Evolutionary conservation across 2,329 filamentous ascomycete species (phyloP).

Genomic region (Claviceps monticola): DNA sequence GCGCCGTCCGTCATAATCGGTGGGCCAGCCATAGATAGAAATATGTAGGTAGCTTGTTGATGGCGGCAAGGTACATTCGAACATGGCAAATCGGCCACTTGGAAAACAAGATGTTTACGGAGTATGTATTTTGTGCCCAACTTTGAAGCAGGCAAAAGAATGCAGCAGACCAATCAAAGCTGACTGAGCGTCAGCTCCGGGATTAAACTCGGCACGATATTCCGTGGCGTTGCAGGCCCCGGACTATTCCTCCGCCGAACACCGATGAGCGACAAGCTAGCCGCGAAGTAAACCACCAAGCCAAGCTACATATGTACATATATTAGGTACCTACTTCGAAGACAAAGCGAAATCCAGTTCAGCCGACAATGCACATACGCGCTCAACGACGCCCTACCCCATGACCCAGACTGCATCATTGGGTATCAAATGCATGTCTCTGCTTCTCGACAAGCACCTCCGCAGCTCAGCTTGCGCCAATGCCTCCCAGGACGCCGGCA

Average conservation of each 20-base stretch:
- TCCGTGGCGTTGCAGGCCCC: not conserved
- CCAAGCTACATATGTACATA: too few species aligned
- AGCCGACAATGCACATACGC: not conserved
- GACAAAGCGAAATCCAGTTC: not conserved
- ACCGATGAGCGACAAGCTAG: not conserved
- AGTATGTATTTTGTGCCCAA: not conserved
- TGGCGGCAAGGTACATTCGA: not conserved
- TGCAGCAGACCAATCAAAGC: not conserved
- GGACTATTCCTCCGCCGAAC: not conserved
- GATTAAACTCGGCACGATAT: too few species aligned
- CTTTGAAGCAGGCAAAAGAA: not conserved
- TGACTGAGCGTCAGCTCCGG: not conserved
- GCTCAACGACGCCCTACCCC: not conserved
- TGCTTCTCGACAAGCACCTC: too few species aligned
- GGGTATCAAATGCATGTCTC: not conserved
- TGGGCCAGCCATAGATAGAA: not conserved
- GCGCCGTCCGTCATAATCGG: not conserved
- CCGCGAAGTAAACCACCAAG: too few species aligned
- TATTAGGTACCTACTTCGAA: too few species aligned
- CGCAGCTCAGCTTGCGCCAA: constrained; percentile 8
- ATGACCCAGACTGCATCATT: not conserved
- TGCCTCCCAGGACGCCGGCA: constrained; percentile 17
- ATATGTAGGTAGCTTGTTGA: not conserved
- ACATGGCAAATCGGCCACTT: not conserved
- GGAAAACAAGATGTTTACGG: too few species aligned